Conservation (phyloP, 306 rosid genomes). For the Trifolium dubium region DNA sequence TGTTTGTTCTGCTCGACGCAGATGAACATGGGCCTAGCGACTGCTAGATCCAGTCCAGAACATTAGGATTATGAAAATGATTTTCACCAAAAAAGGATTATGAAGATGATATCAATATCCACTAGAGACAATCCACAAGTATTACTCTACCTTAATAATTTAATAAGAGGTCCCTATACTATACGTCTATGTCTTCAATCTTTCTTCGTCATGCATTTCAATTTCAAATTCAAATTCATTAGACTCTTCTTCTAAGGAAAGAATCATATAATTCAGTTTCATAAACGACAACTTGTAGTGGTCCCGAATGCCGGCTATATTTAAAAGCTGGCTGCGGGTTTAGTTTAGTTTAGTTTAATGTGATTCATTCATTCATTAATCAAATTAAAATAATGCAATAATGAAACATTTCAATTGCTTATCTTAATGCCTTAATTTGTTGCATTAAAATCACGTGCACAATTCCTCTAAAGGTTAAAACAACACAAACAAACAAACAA, state of each 20-base stretch:
- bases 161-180: not conserved
- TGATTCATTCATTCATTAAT: not conserved
- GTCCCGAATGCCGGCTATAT: constrained; percentile 44
- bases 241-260: not conserved
- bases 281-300: not conserved
- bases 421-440: not conserved
- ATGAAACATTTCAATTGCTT: too few species aligned
- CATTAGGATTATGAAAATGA: not conserved
- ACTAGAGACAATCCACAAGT: not conserved
- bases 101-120: not conserved
- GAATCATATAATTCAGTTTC: not conserved
- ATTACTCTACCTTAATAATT: not conserved
- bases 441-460: constrained; percentile 46
- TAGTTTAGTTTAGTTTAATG: not conserved
- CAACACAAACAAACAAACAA: not conserved
- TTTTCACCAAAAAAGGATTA: not conserved
- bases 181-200: not conserved
- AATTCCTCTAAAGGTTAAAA: constrained; percentile 5
- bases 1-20: too few species aligned
- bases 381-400: constrained; percentile 1
- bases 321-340: constrained; percentile 5
- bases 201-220: not conserved
- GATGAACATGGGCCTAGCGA: too few species aligned
- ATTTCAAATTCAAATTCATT: not conserved
- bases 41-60: too few species aligned